These are phyloP conservation scores for Botrytis byssoidea DNA, from an alignment of 2,329 filamentous ascomycete genomes.

Conservation along the genomic window DNA sequence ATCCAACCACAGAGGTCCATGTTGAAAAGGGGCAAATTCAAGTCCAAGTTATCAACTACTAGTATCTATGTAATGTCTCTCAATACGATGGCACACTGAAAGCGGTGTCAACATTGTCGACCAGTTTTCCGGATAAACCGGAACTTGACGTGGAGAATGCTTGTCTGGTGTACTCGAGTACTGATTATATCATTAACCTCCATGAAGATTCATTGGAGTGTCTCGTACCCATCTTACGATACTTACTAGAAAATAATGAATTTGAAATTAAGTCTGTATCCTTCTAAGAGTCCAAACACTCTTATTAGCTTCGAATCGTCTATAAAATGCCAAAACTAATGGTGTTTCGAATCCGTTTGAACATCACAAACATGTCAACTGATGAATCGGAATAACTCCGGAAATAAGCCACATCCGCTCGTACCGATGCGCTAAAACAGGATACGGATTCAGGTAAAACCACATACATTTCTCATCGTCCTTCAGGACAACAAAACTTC, in stretches of 20 bases:
- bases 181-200: background rate
- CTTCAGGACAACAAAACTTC: background rate
- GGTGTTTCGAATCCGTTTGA: background rate
- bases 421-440: conserved; percentile 5
- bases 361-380: background rate
- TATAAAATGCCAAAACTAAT: background rate
- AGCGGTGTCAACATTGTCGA: background rate
- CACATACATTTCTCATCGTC: background rate
- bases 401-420: conserved; percentile 5
- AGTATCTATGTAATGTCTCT: background rate
- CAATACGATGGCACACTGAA: background rate
- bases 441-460: background rate
- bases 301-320: background rate
- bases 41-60: background rate
- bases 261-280: too few species aligned
- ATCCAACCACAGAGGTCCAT: background rate
- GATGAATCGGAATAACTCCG: conserved; percentile 6
- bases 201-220: background rate
- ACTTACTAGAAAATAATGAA: background rate
- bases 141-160: background rate
- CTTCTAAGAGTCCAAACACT: background rate
- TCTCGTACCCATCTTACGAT: background rate
- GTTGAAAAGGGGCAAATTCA: too few species aligned
- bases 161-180: background rate
- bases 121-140: background rate